phyloP scores from a whole-genome alignment of 2,329 filamentous ascomycete genomes.

The Colletotrichum neosansevieriae region DNA sequence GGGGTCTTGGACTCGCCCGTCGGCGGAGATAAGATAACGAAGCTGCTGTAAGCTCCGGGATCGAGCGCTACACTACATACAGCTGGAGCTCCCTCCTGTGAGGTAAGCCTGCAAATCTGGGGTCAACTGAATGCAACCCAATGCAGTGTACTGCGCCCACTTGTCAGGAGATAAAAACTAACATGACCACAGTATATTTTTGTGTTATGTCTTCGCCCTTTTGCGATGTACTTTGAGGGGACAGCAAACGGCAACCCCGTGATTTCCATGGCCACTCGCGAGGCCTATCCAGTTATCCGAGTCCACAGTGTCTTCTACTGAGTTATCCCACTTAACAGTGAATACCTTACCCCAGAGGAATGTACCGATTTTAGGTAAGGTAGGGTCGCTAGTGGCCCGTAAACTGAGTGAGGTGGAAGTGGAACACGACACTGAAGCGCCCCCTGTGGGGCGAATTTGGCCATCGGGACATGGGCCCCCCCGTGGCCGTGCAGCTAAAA shows the following conservation, averaged over 20 bases:
- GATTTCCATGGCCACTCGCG: background rate
- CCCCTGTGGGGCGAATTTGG: conserved; percentile 27
- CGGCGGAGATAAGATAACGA: conserved; percentile 40
- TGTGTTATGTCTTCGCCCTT: too few species aligned
- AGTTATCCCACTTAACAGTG: conserved; percentile 17
- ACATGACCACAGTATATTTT: too few species aligned
- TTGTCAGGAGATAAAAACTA: background rate
- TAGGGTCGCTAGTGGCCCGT: too few species aligned
- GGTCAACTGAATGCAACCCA: conserved; percentile 29
- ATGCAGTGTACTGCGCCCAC: conserved; percentile 9
- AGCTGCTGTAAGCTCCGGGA: conserved; percentile 34
- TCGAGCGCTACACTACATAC: background rate
- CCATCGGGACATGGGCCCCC: conserved; percentile 31
- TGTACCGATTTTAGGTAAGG: background rate
- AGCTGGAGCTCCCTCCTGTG: conserved; percentile 9
- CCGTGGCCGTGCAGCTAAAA: conserved; percentile 39
- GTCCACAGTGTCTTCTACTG: conserved; percentile 26
- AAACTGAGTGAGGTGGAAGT: background rate
- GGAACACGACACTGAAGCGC: conserved; percentile 11
- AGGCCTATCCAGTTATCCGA: conserved; percentile 6
- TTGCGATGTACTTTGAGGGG: background rate
- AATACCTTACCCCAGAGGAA: conserved; percentile 10
- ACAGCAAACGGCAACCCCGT: background rate
- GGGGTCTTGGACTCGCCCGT: conserved; percentile 30
- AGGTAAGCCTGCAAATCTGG: conserved; percentile 16